These are phyloP conservation scores for Aspergillus hiratsukae DNA, from an alignment of 2,329 filamentous ascomycete species.

Conservation along the genomic window DNA sequence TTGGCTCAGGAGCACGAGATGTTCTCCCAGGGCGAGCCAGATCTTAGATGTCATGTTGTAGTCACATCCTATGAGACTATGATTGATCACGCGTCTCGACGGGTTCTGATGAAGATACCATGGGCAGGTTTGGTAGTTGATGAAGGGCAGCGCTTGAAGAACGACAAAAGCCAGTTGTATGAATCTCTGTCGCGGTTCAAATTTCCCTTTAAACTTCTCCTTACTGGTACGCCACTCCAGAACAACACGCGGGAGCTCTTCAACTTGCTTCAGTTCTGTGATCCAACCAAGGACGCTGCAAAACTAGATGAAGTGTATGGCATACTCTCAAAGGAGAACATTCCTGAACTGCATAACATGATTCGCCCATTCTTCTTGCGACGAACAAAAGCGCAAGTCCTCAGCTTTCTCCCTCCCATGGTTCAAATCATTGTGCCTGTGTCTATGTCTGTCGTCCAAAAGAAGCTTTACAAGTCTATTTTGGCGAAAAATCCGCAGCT, in stretches of 20 bases:
- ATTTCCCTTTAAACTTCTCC: slow-evolving; percentile 75
- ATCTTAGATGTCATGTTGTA: slow-evolving; percentile 83
- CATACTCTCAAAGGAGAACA: slow-evolving; percentile 76
- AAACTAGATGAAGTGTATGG: slow-evolving; percentile 70
- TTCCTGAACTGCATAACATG: slow-evolving; percentile 73
- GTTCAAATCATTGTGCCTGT: slow-evolving; percentile 92
- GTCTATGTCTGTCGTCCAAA: slow-evolving; percentile 91
- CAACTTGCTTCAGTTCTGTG: slow-evolving; percentile 93
- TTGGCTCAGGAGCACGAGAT: slow-evolving; percentile 80
- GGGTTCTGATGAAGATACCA: slow-evolving; percentile 63
- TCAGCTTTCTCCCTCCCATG: slow-evolving; percentile 89
- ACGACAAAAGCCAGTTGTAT: slow-evolving; percentile 81
- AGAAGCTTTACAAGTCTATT: slow-evolving; percentile 91
- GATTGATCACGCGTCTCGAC: slow-evolving; percentile 63
- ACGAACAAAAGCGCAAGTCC: slow-evolving; percentile 82
- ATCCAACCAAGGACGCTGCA: slow-evolving; percentile 65
- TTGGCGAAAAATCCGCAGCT: slow-evolving; percentile 84
- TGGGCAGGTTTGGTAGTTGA: slow-evolving; percentile 92
- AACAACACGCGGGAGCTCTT: slow-evolving; percentile 91
- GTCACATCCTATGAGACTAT: slow-evolving; percentile 94
- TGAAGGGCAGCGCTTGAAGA: slow-evolving; percentile 93
- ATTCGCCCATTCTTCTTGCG: slow-evolving; percentile 70
- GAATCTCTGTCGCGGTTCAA: slow-evolving; percentile 66
- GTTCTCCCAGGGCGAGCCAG: slow-evolving; percentile 59
- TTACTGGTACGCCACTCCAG: slow-evolving; percentile 78